Conservation (phyloP, 768 basidiomycete genomes). For the Dacryopinax primogenitus region DNA sequence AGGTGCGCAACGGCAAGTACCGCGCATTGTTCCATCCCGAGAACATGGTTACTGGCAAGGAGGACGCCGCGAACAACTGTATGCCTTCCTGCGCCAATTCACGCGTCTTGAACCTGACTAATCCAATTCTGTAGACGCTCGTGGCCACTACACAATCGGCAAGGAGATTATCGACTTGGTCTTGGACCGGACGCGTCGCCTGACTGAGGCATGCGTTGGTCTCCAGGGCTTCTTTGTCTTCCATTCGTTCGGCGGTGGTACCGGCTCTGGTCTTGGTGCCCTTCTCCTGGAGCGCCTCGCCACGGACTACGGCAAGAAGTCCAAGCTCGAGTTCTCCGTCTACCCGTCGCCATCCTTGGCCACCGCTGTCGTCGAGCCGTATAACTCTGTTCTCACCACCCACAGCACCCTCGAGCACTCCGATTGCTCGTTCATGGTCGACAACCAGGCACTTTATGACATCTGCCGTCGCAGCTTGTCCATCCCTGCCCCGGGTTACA, state of each 20-base stretch:
- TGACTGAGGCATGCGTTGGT: constrained; percentile 95
- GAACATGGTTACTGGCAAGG: constrained; percentile 95
- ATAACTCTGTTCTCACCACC: constrained; percentile 81
- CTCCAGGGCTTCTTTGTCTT: constrained; percentile 99
- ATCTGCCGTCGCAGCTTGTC: constrained; percentile 95
- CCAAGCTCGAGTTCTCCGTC: constrained; percentile 95
- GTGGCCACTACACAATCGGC: constrained; percentile 97
- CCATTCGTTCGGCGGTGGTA: constrained; percentile 99
- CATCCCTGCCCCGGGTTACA: constrained; percentile 74
- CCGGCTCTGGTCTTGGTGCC: constrained; percentile 97
- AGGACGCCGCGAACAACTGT: constrained; percentile 99
- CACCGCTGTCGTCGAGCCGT: constrained; percentile 96
- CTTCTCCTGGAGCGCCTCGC: constrained; percentile 93
- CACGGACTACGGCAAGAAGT: constrained; percentile 98
- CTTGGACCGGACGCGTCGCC: constrained; percentile 90
- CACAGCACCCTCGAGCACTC: constrained; percentile 99
- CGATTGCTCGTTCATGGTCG: constrained; percentile 99
- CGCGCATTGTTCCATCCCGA: constrained; percentile 97
- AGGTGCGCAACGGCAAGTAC: constrained; percentile 91
- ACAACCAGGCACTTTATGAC: constrained; percentile 98
- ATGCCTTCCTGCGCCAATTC: constrained; percentile 25
- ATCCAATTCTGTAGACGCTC: constrained; percentile 57
- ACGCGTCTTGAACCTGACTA: constrained; percentile 8
- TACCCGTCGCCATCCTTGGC: constrained; percentile 91
- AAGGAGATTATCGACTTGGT: constrained; percentile 96